Conservation (phyloP, 345 rosid genomes). For the Rhodomyrtus tomentosa region DNA sequence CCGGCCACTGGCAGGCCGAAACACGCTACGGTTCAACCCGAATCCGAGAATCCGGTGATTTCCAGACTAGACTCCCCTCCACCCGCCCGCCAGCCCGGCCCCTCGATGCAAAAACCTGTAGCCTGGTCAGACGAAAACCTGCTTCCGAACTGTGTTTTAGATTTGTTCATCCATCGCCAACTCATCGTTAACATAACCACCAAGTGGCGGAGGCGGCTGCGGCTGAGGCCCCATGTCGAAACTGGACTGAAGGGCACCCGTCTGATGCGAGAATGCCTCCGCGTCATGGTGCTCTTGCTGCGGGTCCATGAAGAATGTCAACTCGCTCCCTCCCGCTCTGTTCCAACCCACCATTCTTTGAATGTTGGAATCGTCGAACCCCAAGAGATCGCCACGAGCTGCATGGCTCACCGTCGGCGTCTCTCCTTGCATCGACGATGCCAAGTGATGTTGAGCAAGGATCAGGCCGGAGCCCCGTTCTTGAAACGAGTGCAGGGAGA, state of each 20-base stretch:
- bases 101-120: neutral
- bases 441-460: neutral
- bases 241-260: constrained; percentile 94
- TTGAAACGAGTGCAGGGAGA: constrained; percentile 12
- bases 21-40: neutral
- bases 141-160: neutral
- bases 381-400: neutral
- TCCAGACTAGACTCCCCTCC: neutral
- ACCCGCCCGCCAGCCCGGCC: neutral
- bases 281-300: neutral
- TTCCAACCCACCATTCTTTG: constrained; percentile 45
- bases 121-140: neutral
- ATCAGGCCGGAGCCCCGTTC: neutral
- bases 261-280: constrained; percentile 19
- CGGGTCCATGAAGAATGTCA: constrained; percentile 23
- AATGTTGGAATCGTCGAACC: constrained; percentile 9
- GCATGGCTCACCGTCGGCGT: neutral
- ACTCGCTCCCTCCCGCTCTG: constrained; percentile 12
- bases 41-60: neutral
- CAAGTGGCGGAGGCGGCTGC: neutral
- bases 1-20: neutral
- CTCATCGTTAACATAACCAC: neutral
- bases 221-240: constrained; percentile 6
- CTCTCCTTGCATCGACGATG: neutral
- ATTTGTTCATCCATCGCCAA: neutral